Base-by-base conservation (phyloP, 2,329 filamentous ascomycete species). In the Penicillium sp. region DNA sequence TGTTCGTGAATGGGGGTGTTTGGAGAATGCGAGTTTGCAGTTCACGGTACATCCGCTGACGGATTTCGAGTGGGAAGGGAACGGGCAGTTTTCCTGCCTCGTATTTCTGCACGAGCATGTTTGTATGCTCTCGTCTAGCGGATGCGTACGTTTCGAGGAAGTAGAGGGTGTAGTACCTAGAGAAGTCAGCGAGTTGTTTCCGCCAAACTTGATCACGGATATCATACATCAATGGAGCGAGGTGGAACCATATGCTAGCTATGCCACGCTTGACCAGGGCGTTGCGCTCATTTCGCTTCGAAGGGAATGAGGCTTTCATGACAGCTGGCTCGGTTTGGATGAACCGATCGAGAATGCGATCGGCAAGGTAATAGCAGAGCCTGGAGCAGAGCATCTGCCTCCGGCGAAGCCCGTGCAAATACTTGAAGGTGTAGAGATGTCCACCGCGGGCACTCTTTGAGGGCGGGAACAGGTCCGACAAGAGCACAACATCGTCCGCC, bases 391-490 rank as follows among this genome's bases (percentile, higher is more conserved):
- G 63, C 53, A 69, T 68, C 55, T 76, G 73, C 50, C 73, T 66
- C 18, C 69, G 69, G 18, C 68, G 67, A 47, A 77, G 53, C 31
- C 67, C 68, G 56, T 70, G 63, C 27, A 77, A 53, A 60, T 77
- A 77, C 57, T 69, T 66, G 48, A 75, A 77, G 2, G 73, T 74
- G 54, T 75, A 77, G 40, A 72, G 61, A 50, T 74, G 67, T 10
- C 69, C 71, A 18, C 71, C 69, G 39, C 68, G 67, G 10, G 68
- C 68, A 39, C 69, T 70, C 38, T 67, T 70, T 5, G 67, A 59
- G 0, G 75, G 75, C 5, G 72, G 74, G 45, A 77, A 77, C 7
- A 77, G 62, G 56, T 77, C 75, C 10, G 74, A 76, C 14, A 77
- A 62, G 22, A 77, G 67, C 36, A 77, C 70, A 34, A 75, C 73